Base-by-base conservation (phyloP, 2,329 filamentous ascomycete genomes). In the Colletotrichum horii region DNA sequence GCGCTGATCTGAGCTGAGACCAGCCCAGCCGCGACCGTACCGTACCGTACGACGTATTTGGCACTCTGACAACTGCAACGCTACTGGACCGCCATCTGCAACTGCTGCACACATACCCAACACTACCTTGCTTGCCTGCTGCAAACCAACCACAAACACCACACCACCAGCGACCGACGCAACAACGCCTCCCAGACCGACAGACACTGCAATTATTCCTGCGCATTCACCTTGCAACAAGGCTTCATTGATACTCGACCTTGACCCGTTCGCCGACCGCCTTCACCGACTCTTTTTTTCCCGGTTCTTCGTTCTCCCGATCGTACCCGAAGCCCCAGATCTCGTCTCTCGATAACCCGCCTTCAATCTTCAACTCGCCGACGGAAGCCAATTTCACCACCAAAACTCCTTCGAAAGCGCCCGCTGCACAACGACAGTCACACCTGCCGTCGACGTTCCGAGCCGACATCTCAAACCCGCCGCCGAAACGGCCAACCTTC, bases 21-120 rank as follows among this genome's bases (percentile, higher is more conserved):
- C 38, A 65, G 34, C 26, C 62, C 62, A 64, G 32, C n/a, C 32
- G 22, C 26, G 56, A 28, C 56, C 56, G 24, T 34, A 34, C 32
- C 32, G n/a, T n/a, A 28, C 56, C 56, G 43, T 22, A 26, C 52
- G 56, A 62, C 48, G 32, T 71, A n/a, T 14, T 28, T 67, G 30
- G 69, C 12, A 30, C 58, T 32, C 58, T 61, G 58, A 61, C 58
- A 34, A 34, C 34, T 61, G 19, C 30, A 34, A 61, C 58, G 43
- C 43, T 52, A 22, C 43, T 22, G 43, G 43, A 52, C 24, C 36
- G 19, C 34, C 28, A 14, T 28, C 55, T 58, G 24, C 55, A 58
- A 58, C 55, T 38, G 32, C 61, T 34, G 52, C 61, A 71, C 48
- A 71, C 52, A 66, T 60, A 60, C 67, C 71, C 71, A 71, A 71